Base-by-base conservation (phyloP, 1,139 yeast genomes). In the Suhomyces yuchorum region DNA sequence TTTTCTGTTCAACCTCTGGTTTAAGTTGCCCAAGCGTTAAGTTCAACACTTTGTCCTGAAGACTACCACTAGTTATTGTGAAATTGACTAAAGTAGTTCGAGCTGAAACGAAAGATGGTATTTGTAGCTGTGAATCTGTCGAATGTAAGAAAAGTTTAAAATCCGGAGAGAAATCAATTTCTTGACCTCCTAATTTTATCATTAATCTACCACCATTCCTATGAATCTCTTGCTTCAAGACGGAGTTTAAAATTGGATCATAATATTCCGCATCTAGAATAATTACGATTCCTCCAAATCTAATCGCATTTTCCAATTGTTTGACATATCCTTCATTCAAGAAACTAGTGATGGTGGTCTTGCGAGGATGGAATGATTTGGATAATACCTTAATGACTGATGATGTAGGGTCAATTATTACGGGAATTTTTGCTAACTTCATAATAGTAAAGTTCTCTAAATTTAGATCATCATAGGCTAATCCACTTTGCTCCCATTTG, bases 201-300 rank as follows among this genome's bases (percentile, higher is more conserved):
- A 87, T 64, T 20, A 73, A 67, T 47, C 97, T 72, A 0, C 96
- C 96, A 4, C 96, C 97, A 37, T 85, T 75, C 30, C 76, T 71
- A 38, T 75, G 77, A 35, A 81, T 74, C 51, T 89, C 96, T 40
- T 72, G 71, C 46, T 82, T 75, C 40, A 93, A 66, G 1, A 92
- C 65, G 0, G 85, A 74, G 49, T 81, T 81, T 19, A 92, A 61
- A 11, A 87, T 68, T 0, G 97, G 96, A 62, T 92, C 93, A 59
- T 81, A 82, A 56, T 77, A 71, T 59, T 92, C 97, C 3, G 92
- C 90, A 65, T 92, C 95, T 56, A 81, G 82, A 26, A 92, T 77
- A 11, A 92, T 61, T 8, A 92, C 70, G 0, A 79, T 61, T 4
- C 90, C 91, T 8, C 99, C 98, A 71, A 92, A 92, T 51, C 95